These are phyloP conservation scores for Magnusiomyces ingens DNA, from an alignment of 1,139 yeast genomes.

Conservation along the genomic window DNA sequence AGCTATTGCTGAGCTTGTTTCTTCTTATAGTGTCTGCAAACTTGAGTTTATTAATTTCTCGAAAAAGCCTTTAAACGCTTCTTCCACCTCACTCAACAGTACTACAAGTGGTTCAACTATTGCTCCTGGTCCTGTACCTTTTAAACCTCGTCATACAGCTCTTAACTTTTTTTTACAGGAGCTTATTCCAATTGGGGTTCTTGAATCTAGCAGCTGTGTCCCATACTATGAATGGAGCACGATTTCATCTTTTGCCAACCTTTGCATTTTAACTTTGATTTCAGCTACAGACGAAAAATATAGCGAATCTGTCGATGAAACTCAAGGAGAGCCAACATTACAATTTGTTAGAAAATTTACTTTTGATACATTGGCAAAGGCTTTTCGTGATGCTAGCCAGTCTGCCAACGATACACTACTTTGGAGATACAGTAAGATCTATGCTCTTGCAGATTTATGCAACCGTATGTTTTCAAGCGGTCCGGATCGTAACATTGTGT, in stretches of 20 bases:
- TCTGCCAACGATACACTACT: conserved; percentile 32
- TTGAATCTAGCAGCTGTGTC: conserved; percentile 23
- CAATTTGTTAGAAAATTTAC: conserved; percentile 66
- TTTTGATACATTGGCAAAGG: conserved; percentile 62
- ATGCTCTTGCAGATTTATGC: conserved; percentile 50
- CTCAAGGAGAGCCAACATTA: conserved; percentile 57
- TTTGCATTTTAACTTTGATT: conserved; percentile 37
- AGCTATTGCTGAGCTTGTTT: conserved; percentile 60
- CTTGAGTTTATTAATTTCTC: conserved; percentile 76
- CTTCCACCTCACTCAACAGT: conserved; percentile 17
- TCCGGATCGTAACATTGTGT: conserved; percentile 17
- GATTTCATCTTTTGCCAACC: conserved; percentile 46
- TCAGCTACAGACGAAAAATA: conserved; percentile 40
- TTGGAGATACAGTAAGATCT: conserved; percentile 46
- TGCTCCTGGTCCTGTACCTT: conserved; percentile 8
- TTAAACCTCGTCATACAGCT: conserved; percentile 67
- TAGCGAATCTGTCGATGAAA: conserved; percentile 27
- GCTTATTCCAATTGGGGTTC: conserved; percentile 51
- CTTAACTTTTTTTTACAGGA: conserved; percentile 73
- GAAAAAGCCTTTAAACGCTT: conserved; percentile 40
- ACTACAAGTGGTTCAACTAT: neutral
- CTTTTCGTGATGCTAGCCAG: conserved; percentile 43
- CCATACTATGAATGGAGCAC: conserved; percentile 30
- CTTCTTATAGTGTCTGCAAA: conserved; percentile 75
- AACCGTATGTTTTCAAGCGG: conserved; percentile 26